Evolutionary conservation across 2,329 filamentous ascomycete genomes (phyloP), one percentile per base, ranked within the genome.

Genomic region (Atkinsonella texensis): DNA sequence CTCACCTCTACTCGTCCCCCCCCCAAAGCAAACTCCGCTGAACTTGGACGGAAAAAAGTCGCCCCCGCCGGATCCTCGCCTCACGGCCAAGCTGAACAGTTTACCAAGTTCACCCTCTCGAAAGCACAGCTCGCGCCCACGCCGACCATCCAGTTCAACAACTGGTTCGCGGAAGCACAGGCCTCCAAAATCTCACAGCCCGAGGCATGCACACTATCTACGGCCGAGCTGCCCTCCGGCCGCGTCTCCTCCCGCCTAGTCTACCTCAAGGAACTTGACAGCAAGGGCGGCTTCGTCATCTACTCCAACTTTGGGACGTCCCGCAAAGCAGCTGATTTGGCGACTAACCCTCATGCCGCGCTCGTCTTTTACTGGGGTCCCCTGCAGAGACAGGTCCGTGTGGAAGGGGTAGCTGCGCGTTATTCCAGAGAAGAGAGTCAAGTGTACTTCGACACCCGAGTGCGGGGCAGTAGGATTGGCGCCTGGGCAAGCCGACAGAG

Each of bases 401-500:
- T 98, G 17, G 93, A 98, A 69, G 93, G 93, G 1, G 63, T 66
- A 5, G 79, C 84, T 1, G 82, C 85, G 66, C 72, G 88, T 41
- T 68, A 95, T 53, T 72, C 73, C 0, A 61, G 68, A 0, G 84
- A 81, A 60, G 89, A 96, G 71, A 89, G 84, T 57, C 82, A 85
- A 70, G 63, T 65, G 17, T 85, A 85, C 64, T 85, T 74, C 59
- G 79, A 83, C 62, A 83, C 81, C 15, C 68, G 82, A 43, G 89
- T 89, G 47, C 74, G 93, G 3, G 91, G 89, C 1, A 89, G 83
- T 62, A 74, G 89, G 57, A 77, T 98, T 54, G 93, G 93, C 0
- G 93, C 90, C 1, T 97, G 93, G 93, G 89, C 93, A 11, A 95
- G 88, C 66, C 77, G 80, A 67, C 93, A 98, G 79, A 94, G 87